Evolutionary conservation across 768 basidiomycete genomes (phyloP).

Genomic region (Serendipita sp.): DNA sequence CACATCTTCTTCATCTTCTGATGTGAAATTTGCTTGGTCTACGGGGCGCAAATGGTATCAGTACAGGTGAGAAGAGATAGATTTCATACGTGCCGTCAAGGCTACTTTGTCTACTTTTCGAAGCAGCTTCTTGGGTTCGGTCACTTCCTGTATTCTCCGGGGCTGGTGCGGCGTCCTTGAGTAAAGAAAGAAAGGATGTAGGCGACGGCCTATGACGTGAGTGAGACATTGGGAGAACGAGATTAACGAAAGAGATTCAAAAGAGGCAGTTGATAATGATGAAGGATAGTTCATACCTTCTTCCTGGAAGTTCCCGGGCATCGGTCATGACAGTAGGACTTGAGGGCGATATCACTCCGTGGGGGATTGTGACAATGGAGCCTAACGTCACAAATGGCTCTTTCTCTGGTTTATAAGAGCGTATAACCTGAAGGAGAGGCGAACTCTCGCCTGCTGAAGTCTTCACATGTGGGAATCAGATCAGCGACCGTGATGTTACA

Average conservation of each 20-base stretch:
- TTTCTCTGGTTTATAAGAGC: not conserved
- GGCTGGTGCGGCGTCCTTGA: too few relatives aligned
- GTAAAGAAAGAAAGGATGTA: too few relatives aligned
- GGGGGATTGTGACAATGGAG: not conserved
- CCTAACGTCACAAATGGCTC: not conserved
- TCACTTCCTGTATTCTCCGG: not conserved
- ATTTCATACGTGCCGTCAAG: not conserved
- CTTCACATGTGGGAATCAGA: not conserved
- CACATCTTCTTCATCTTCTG: not conserved
- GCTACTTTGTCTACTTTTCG: not conserved
- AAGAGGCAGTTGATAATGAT: not conserved
- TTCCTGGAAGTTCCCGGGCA: not conserved
- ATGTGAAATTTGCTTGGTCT: not conserved
- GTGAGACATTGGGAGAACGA: not conserved
- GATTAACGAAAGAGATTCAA: not conserved
- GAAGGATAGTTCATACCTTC: not conserved
- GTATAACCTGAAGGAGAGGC: not conserved
- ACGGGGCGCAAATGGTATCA: not conserved
- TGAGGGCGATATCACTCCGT: not conserved
- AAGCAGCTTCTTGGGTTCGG: not conserved
- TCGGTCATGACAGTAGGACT: not conserved
- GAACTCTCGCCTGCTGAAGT: not conserved
- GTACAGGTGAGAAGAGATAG: not conserved
- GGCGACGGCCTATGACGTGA: not conserved
- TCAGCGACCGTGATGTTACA: not conserved